Conservation (phyloP, 345 rosid genomes). For the Linum lewisii region DNA sequence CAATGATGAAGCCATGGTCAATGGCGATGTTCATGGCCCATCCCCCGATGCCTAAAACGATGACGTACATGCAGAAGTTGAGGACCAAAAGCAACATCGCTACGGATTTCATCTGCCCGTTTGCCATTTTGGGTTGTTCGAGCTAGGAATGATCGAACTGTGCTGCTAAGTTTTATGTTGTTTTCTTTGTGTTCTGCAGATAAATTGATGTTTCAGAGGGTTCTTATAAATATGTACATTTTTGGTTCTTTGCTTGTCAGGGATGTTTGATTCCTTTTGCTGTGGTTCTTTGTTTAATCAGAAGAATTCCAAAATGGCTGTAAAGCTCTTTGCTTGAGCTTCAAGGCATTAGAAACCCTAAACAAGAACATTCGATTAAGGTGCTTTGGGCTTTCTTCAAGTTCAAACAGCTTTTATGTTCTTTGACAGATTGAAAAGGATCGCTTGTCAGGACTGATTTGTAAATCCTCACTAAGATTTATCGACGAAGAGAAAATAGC, state of each 20-base stretch:
- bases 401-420: constrained; percentile 21
- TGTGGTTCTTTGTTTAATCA: background rate
- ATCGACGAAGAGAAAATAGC: no score
- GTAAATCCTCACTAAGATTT: no score
- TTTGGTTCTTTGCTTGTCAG: constrained; percentile 78
- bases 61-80: constrained; percentile 66
- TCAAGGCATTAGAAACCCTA: constrained; percentile 39
- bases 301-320: constrained; percentile 44
- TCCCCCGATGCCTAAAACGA: constrained; percentile 64
- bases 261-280: constrained; percentile 23
- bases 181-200: constrained; percentile 10
- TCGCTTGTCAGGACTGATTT: background rate
- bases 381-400: background rate
- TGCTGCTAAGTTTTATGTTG: background rate
- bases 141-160: constrained; percentile 10
- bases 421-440: constrained; percentile 17
- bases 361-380: constrained; percentile 10
- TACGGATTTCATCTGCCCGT: constrained; percentile 36
- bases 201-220: background rate
- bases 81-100: constrained; percentile 54
- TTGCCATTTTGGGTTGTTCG: constrained; percentile 36
- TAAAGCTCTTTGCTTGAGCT: constrained; percentile 51
- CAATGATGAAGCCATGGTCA: constrained; percentile 70
- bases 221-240: constrained; percentile 15
- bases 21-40: constrained; percentile 84